These are phyloP conservation scores for Fraxinus cuspidata DNA, from an alignment of 257 asterid species.

Conservation along the genomic window DNA sequence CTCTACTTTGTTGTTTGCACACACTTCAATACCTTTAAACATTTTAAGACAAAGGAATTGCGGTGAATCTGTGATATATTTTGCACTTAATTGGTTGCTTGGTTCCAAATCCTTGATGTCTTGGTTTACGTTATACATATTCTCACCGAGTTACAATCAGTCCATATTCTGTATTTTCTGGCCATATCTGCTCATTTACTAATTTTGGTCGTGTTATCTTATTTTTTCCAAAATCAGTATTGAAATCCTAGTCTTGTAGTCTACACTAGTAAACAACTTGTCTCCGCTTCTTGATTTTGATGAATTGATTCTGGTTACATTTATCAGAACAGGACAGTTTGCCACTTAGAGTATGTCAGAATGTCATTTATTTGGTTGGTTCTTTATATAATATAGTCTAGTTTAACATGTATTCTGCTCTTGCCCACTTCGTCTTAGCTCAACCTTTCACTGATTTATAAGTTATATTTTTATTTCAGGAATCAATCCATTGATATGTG, in stretches of 20 bases:
- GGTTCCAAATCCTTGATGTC: neutral
- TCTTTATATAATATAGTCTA: slow-evolving; percentile 6
- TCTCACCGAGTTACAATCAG: neutral
- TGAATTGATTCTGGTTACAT: slow-evolving; percentile 3
- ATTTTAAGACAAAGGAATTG: slow-evolving; percentile 1
- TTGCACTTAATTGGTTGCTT: neutral
- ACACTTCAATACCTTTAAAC: neutral
- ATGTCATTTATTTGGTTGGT: neutral
- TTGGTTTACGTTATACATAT: neutral
- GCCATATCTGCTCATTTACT: slow-evolving; percentile 2
- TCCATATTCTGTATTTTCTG: slow-evolving; percentile 10
- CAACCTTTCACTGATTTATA: neutral
- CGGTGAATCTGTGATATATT: slow-evolving; percentile 7
- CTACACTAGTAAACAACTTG: neutral
- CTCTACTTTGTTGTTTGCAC: neutral
- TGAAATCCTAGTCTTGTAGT: neutral
- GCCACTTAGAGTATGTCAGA: slow-evolving; percentile 11
- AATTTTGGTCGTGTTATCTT: neutral
- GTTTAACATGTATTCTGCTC: slow-evolving; percentile 15
- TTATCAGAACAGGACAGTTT: slow-evolving; percentile 2
- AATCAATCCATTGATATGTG: slow-evolving; percentile 47
- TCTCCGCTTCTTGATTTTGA: neutral
- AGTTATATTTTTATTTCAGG: slow-evolving; percentile 31
- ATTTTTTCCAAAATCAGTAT: slow-evolving; percentile 4
- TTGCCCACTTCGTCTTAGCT: slow-evolving; percentile 8